A percentile compares a stretch with the other conserved stretches of the same genome.
Conservation (phyloP, 192 early-diverging fungal genomes). For the Coemansia sp. region DNA sequence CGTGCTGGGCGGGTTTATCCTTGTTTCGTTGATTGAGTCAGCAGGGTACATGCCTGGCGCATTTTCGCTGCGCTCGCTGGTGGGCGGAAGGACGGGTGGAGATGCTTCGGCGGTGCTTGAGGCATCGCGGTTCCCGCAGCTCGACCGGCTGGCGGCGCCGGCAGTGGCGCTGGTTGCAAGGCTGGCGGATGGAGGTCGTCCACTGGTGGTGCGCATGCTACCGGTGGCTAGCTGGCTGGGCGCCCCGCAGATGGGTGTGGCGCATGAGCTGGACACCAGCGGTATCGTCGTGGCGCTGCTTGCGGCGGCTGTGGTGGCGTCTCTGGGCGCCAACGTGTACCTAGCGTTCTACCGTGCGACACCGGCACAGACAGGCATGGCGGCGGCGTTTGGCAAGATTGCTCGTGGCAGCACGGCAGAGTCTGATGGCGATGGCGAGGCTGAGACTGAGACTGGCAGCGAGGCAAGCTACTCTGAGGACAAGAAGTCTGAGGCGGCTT, state of each 20-base stretch:
- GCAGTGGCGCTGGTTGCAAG: conserved; percentile 22
- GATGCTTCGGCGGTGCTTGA: conserved; percentile 14
- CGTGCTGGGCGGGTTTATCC: conserved; percentile 44
- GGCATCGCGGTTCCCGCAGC: conserved; percentile 27
- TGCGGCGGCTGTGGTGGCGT: conserved; percentile 31
- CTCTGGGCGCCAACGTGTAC: conserved; percentile 49
- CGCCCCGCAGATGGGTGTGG: not conserved
- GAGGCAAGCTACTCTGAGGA: conserved; percentile 21
- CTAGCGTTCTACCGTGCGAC: conserved; percentile 25
- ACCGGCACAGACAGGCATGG: conserved; percentile 1
- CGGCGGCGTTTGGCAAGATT: conserved; percentile 20
- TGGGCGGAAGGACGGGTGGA: conserved; percentile 10
- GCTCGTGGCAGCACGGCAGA: conserved; percentile 15
- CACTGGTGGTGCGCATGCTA: conserved; percentile 34
- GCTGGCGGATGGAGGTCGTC: conserved; percentile 4
- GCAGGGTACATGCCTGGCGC: conserved; percentile 42
- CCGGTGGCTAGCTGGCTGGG: conserved; percentile 30
- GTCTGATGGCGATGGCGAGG: not conserved
- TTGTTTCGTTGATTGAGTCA: conserved; percentile 46
- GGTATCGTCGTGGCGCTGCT: conserved; percentile 42
- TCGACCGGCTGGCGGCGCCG: conserved; percentile 39
- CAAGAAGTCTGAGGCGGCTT: conserved; percentile 1
- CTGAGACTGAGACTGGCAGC: conserved; percentile 6
- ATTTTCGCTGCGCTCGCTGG: conserved; percentile 40
- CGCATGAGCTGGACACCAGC: conserved; percentile 26